Evolutionary conservation across 2,329 filamentous ascomycete genomes (phyloP), one percentile per base, ranked within the genome.

Genomic region (Xylaria sp.): DNA sequence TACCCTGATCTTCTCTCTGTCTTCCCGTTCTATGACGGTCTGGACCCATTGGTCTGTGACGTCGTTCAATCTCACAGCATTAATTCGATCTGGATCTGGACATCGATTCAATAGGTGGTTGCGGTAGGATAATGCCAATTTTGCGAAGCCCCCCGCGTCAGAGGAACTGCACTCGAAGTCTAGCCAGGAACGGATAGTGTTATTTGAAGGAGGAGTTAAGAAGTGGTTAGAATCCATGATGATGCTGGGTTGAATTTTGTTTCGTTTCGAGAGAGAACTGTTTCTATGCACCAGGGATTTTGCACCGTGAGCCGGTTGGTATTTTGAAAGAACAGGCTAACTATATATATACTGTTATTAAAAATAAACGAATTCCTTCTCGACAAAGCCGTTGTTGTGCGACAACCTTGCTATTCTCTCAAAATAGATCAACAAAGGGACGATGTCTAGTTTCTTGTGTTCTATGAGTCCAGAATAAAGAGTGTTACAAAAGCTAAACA

Each of bases 31-130:
- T 10, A n/a, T 12, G 2, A 59, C 2, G 1, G 3, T 1, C 5
- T 21, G 21, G 6, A 65, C 9, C 54, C 54, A 65, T 1, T 25
- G 4, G 32, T 65, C 54, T 5, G 44, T 60, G 47, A 53, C 3
- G 3, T 10, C n/a, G 23, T 53, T 29, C 8, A 65, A 27, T 0
- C 23, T 6, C 18, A 35, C 23, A 6, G 12, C 4, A 9, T 16
- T 51, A 10, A 27, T 47, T 3, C 13, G 5, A 2, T 18, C 8
- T 1, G 21, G 27, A 23, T 27, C 16, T 13, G 55, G 10, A 25
- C 44, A 58, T 9, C 18, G 35, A 6, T 32, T 18, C 3, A 8
- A 23, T 2, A 58, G 23, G 23, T 27, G 18, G 1, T 44, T 2
- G 5, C 16, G 27, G 37, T 44, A 58, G 1, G 37, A 12, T 16